Percentiles rank a stretch among this genome's conserved stretches.
Evolutionary conservation across 306 rosid species (phyloP).

Genomic region (Lathyrus tuberosus): DNA sequence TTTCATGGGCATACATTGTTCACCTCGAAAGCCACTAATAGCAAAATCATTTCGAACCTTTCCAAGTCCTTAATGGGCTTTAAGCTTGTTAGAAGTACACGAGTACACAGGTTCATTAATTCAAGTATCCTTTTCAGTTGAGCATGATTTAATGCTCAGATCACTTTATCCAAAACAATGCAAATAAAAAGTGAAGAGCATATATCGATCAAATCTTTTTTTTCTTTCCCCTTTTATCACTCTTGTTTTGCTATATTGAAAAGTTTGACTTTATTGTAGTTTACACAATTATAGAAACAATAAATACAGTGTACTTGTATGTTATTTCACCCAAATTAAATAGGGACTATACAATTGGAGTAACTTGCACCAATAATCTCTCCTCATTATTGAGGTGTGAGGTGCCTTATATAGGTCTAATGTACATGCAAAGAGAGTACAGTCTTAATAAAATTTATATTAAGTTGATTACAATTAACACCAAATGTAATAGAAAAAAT

Average conservation of each 20-base stretch:
- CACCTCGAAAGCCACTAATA: neutral
- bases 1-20: neutral
- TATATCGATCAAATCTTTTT: neutral
- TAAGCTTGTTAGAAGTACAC: constrained; percentile 23
- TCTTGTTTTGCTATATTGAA: constrained; percentile 14
- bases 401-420: too few relatives aligned
- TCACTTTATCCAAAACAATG: constrained; percentile 3
- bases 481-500: too few relatives aligned
- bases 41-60: neutral
- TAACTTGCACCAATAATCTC: too few relatives aligned
- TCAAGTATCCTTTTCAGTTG: constrained; percentile 1
- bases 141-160: constrained; percentile 14
- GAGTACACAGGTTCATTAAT: neutral
- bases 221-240: neutral
- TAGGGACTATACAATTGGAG: too few relatives aligned
- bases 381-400: too few relatives aligned
- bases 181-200: neutral
- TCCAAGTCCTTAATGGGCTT: neutral
- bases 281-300: constrained; percentile 15
- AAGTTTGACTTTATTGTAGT: neutral
- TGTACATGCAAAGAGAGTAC: too few relatives aligned
- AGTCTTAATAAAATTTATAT: too few relatives aligned
- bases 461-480: too few relatives aligned
- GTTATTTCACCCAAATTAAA: neutral
- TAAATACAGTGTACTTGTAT: neutral